Evolutionary conservation across 2,329 filamentous ascomycete species (phyloP).

Genomic region (Xylariaceae sp.): DNA sequence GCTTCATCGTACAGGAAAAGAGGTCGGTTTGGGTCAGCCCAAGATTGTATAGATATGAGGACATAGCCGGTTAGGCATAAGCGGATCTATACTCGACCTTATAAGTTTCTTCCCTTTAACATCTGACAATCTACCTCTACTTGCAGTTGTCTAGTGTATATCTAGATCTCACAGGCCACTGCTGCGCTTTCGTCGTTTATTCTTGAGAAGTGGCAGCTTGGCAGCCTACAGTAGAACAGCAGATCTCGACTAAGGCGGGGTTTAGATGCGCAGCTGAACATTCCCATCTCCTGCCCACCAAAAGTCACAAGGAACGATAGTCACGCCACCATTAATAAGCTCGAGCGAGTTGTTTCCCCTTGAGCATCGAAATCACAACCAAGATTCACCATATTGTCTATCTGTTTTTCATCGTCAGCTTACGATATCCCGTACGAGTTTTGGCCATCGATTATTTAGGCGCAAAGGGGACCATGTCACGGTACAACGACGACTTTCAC

Average conservation of each 20-base stretch:
- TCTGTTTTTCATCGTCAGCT: neutral
- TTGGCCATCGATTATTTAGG: neutral
- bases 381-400: neutral
- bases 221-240: neutral
- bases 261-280: slow-evolving; percentile 22
- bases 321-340: slow-evolving; percentile 15
- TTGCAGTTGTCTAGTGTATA: too few relatives aligned
- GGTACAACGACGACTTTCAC: slow-evolving; percentile 34
- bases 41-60: too few relatives aligned
- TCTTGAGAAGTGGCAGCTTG: neutral
- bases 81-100: too few relatives aligned
- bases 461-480: slow-evolving; percentile 33
- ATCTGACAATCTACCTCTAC: too few relatives aligned
- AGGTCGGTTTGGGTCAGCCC: neutral
- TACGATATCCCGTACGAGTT: neutral
- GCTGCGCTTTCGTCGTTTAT: neutral
- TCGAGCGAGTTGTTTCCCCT: neutral
- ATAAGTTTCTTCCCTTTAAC: too few relatives aligned
- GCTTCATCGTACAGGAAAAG: slow-evolving; percentile 8
- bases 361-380: neutral
- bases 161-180: neutral
- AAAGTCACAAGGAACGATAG: slow-evolving; percentile 17
- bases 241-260: slow-evolving; percentile 13
- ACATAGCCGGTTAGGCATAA: slow-evolving; percentile 19
- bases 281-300: slow-evolving; percentile 14